Base-by-base conservation (phyloP, 1,139 yeast species). In the Kurtzmaniella quercitrusa region DNA sequence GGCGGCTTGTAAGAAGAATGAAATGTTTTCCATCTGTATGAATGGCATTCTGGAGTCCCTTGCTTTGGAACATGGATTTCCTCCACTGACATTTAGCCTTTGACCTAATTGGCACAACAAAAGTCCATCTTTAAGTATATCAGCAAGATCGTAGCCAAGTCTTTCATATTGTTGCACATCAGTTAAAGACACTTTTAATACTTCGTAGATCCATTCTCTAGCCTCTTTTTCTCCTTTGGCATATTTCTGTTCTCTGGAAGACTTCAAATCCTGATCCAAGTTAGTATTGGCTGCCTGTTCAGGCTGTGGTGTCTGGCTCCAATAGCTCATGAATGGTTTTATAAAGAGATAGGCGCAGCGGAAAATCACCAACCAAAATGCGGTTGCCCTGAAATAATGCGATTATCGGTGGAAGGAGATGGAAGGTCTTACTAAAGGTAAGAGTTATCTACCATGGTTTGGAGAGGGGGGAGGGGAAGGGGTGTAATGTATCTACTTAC, bases 21-120 rank as follows among this genome's bases (percentile, higher is more conserved):
- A 81, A 36, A 89, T 87, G 55, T 88, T 88, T 58, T 89, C 96
- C 95, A 88, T 88, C 65, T 84, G 89, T 10, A 87, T 81, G 62
- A 89, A 89, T 2, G 96, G 93, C 85, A 87, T 82, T 42, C 68
- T 69, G n/a, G 90, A 79, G 41, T 70, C 70, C 57, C 84, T 86
- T 60, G 62, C 82, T 50, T 71, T 79, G 2, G 53, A 48, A 17
- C 46, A 81, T 50, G 60, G 77, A 41, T 65, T 65, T 62, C 38
- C 66, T 55, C 58, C 76, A 60, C 25, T 60, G 52, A 48, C 69
- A 63, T 40, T 67, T 56, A 52, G 75, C 46, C 54, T 50, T 31
- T 58, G 51, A 1, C 77, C 81, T 40, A 70, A 60, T 53, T 66
- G 62, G 58, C 95, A 85, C 17, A 89, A 65, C 0, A 80, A 61